These are phyloP conservation scores for Breynia disticha DNA, from an alignment of 441 rosid species.

Conservation along the genomic window DNA sequence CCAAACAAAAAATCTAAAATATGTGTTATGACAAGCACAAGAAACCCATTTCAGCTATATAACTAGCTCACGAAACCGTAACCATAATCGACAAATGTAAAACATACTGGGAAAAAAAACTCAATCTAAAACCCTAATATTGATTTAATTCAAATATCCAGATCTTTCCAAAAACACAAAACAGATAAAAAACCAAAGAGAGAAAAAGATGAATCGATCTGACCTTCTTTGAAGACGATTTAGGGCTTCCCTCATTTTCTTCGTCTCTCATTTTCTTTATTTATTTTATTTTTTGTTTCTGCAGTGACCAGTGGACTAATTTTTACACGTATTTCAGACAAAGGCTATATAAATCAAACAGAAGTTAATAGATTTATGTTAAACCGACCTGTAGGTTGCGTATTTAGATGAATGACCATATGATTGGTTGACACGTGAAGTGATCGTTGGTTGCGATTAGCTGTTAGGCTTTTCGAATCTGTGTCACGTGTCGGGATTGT, in stretches of 20 bases:
- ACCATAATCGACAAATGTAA: too few relatives aligned
- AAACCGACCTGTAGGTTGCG: not conserved
- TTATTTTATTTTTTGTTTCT: not conserved
- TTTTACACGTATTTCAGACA: not conserved
- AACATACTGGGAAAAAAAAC: too few relatives aligned
- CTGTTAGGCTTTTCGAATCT: not conserved
- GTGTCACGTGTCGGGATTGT: constrained; percentile 5
- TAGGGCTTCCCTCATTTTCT: constrained; percentile 20
- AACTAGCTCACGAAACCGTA: too few relatives aligned
- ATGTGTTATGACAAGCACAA: too few relatives aligned
- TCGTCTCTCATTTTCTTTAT: constrained; percentile 17
- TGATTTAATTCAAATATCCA: too few relatives aligned
- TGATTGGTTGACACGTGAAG: not conserved
- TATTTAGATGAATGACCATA: not conserved
- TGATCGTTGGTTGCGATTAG: not conserved
- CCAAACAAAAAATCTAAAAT: too few relatives aligned
- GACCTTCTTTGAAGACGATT: constrained; percentile 25
- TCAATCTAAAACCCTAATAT: too few relatives aligned
- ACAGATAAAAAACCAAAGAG: too few relatives aligned
- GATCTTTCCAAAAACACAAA: too few relatives aligned
- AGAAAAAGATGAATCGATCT: not conserved
- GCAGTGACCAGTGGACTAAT: not conserved
- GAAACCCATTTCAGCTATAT: too few relatives aligned
- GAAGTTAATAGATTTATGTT: not conserved
- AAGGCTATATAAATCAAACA: not conserved